These are phyloP conservation scores for Globisporangium lucens DNA, from an alignment of 352 stramenopile species.

Conservation along the genomic window DNA sequence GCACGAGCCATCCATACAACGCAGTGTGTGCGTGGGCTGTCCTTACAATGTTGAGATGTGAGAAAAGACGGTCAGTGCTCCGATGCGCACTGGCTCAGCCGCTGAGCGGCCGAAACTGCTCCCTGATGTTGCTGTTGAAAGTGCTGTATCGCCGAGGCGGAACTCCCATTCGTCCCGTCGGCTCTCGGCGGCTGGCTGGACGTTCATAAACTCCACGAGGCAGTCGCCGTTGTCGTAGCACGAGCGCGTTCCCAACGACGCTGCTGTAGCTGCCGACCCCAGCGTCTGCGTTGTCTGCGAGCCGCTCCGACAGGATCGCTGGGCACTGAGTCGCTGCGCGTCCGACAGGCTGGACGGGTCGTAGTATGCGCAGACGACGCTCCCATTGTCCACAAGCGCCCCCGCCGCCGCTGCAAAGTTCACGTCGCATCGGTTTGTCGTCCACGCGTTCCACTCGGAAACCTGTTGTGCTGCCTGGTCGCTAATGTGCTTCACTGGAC, in stretches of 20 bases:
- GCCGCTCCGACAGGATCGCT: neutral
- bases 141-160: neutral
- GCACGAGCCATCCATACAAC: neutral
- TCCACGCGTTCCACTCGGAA: constrained; percentile 12
- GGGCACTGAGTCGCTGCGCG: neutral
- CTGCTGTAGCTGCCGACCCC: neutral
- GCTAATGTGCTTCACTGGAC: neutral
- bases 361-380: neutral
- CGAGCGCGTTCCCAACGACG: neutral
- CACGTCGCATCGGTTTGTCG: neutral
- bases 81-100: neutral
- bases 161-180: neutral
- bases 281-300: neutral
- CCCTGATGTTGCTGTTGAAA: neutral
- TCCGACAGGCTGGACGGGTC: neutral
- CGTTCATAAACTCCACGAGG: constrained; percentile 12
- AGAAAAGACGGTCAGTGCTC: constrained; percentile 1
- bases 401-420: neutral
- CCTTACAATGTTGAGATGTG: constrained; percentile 2
- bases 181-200: neutral
- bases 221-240: constrained; percentile 6
- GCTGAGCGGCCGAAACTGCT: neutral
- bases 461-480: neutral
- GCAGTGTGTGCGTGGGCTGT: neutral
- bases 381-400: neutral